Base-by-base conservation (phyloP, 805 yeast species). In the Yarrowia divulgata region DNA sequence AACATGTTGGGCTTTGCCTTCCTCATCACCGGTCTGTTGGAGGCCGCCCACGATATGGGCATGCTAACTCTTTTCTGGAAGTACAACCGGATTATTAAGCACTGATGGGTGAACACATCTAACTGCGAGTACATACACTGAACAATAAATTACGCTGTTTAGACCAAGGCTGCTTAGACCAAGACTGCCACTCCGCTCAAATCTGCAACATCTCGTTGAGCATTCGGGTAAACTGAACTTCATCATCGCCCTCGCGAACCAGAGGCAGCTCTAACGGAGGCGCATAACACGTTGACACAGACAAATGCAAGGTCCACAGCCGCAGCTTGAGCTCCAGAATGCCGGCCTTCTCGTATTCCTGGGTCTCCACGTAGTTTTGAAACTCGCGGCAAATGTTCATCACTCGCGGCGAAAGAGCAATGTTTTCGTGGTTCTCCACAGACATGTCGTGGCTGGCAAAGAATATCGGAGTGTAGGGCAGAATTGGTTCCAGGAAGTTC, bases 1-100 rank as follows among this genome's bases (percentile, higher is more conserved):
- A 72, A 73, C 42, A 68, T 68, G 43, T 73, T 79, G 64, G 71
- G 75, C 69, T 55, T 74, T 34, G 74, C 81, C 37, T 80, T 80
- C 70, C 68, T 72, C 66, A 71, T 78, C 13, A 75, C 79, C 42
- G 82, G 81, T 10, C 69, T 69, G 5, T 74, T 79, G 29, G 81
- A 80, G 70, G 71, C 72, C 7, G 58, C 69, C 14, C 76, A 74
- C 71, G 78, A 74, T 70, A 48, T 73, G 32, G 73, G 77, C 32
- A 50, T 66, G 52, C 23, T 66, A 14, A 63, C 68, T 2, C 35
- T 63, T 29, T 63, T 63, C 39, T 48, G 68, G 68, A 49, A 63
- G 32, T 63, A 63, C 68, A 63, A 63, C 39, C 23, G 68, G n/a
- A 46, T 62, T 8, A 43, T 57, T 13, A n/a, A 43, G 32, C 49